phyloP scores from a whole-genome alignment of 2,329 filamentous ascomycete genomes.

The Pseudofabraea citricarpa region DNA sequence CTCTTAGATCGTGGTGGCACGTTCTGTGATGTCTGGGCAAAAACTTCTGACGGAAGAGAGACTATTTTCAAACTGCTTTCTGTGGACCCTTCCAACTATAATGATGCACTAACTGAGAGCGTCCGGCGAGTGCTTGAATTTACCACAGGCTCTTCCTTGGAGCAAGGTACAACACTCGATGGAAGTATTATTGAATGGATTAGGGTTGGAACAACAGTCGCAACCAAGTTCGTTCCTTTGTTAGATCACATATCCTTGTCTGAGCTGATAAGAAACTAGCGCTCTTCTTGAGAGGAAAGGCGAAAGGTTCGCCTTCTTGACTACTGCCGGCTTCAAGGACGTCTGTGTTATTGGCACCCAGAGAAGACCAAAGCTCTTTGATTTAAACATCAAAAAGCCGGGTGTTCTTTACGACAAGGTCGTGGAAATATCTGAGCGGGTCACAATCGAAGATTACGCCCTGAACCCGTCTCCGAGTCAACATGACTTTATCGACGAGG shows the following conservation, averaged over 20 bases:
- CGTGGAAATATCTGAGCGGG: slow-evolving; percentile 64
- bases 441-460: slow-evolving; percentile 68
- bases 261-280: slow-evolving; percentile 27
- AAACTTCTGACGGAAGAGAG: slow-evolving; percentile 36
- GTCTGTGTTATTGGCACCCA: slow-evolving; percentile 68
- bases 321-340: slow-evolving; percentile 67
- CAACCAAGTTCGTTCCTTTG: slow-evolving; percentile 55
- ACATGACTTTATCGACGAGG: background rate
- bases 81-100: slow-evolving; percentile 63
- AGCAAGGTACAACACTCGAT: slow-evolving; percentile 55
- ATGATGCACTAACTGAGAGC: slow-evolving; percentile 62
- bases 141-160: slow-evolving; percentile 54
- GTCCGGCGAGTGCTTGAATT: slow-evolving; percentile 57
- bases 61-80: slow-evolving; percentile 70
- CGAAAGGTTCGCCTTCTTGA: slow-evolving; percentile 63
- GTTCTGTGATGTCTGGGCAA: slow-evolving; percentile 56
- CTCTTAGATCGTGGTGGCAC: slow-evolving; percentile 45
- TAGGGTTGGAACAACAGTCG: slow-evolving; percentile 68
- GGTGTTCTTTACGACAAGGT: slow-evolving; percentile 63
- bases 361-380: slow-evolving; percentile 65
- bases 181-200: slow-evolving; percentile 63
- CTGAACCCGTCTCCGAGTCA: slow-evolving; percentile 17
- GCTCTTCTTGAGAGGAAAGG: slow-evolving; percentile 66
- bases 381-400: slow-evolving; percentile 61
- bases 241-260: no score